Conservation (phyloP, 805 yeast genomes). For the Yamadazyma endophytica region DNA sequence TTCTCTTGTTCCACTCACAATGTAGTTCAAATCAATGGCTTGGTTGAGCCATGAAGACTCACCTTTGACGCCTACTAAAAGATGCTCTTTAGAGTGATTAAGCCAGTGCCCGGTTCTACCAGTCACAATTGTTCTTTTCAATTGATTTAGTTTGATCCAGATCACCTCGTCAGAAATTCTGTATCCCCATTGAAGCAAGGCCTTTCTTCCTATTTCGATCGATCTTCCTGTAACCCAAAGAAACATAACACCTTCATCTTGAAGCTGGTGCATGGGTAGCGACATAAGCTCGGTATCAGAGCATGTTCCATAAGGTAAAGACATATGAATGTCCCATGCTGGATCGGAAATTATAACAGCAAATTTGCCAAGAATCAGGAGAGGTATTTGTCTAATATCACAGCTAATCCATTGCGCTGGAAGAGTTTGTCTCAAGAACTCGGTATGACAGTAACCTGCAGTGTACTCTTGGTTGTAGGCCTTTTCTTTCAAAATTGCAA, state of each 20-base stretch:
- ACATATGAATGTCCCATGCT: slow-evolving; percentile 96
- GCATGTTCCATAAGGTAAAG: slow-evolving; percentile 70
- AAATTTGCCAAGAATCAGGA: slow-evolving; percentile 69
- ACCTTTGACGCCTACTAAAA: slow-evolving; percentile 83
- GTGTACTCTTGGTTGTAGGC: slow-evolving; percentile 36
- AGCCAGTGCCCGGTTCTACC: slow-evolving; percentile 98
- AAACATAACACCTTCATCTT: slow-evolving; percentile 77
- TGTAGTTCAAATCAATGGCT: slow-evolving; percentile 66
- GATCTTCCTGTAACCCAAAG: slow-evolving; percentile 97
- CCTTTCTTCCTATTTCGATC: slow-evolving; percentile 79
- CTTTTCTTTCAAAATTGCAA: slow-evolving; percentile 7
- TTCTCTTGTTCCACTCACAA: slow-evolving; percentile 82
- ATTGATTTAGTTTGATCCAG: slow-evolving; percentile 89
- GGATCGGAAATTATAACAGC: slow-evolving; percentile 88
- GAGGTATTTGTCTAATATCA: slow-evolving; percentile 73
- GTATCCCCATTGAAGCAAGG: slow-evolving; percentile 81
- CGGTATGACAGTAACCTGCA: slow-evolving; percentile 43
- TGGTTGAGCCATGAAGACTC: slow-evolving; percentile 66
- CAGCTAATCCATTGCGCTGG: slow-evolving; percentile 88
- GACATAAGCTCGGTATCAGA: slow-evolving; percentile 70
- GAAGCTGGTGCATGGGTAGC: slow-evolving; percentile 64
- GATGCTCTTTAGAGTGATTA: slow-evolving; percentile 90
- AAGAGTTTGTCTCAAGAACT: slow-evolving; percentile 24
- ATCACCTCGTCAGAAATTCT: slow-evolving; percentile 70
- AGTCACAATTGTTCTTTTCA: slow-evolving; percentile 84